Conservation (phyloP, 345 rosid genomes). For the Ricinus communis region DNA sequence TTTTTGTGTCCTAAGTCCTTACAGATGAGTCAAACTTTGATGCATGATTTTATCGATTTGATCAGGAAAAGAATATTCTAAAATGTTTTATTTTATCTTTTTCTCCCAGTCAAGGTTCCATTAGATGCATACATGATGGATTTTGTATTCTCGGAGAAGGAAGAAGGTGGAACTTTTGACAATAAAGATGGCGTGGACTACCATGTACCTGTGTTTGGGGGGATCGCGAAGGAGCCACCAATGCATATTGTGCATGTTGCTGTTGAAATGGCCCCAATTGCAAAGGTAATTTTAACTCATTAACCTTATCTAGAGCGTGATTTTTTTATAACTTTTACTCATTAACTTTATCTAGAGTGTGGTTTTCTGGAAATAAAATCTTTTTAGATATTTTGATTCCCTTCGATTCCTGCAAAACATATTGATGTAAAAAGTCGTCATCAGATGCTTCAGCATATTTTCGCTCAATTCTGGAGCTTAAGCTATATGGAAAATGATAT, state of each 20-base stretch:
- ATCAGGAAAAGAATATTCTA: background rate
- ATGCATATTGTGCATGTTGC: conserved; percentile 86
- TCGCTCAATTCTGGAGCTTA: no score
- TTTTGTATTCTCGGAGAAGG: conserved; percentile 91
- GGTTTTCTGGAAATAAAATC: background rate
- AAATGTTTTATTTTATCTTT: conserved; percentile 20
- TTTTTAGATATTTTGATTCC: no score
- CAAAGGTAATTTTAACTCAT: conserved; percentile 56
- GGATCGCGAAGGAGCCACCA: conserved; percentile 77
- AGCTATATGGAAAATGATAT: no score
- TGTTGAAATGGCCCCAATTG: conserved; percentile 98
- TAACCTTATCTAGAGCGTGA: background rate
- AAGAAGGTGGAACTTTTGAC: conserved; percentile 80
- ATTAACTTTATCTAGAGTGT: background rate
- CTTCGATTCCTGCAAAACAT: no score
- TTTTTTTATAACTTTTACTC: no score
- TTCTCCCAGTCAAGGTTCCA: conserved; percentile 77
- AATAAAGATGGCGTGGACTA: conserved; percentile 80
- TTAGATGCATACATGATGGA: conserved; percentile 94
- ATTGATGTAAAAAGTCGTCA: background rate
- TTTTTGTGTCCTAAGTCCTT: background rate
- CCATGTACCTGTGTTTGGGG: conserved; percentile 77
- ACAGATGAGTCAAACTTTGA: background rate
- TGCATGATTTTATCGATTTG: background rate
- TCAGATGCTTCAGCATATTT: no score